Base-by-base conservation (phyloP, 768 basidiomycete genomes). In the Naganishia randhawae region DNA sequence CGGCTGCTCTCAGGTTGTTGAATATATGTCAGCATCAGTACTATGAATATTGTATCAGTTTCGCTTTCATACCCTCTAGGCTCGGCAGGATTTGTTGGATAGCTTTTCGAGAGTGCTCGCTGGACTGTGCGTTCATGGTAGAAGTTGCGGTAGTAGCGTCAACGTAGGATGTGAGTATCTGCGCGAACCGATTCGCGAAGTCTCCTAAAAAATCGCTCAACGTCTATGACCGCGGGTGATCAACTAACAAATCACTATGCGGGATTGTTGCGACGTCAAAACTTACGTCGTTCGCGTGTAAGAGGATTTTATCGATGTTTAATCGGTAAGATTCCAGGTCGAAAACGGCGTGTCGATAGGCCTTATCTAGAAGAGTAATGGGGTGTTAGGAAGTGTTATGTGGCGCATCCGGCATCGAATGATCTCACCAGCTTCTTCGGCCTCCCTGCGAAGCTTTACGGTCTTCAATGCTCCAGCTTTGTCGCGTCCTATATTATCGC, bases 301-400 rank as follows among this genome's bases (percentile, higher is more conserved):
- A 87, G 37, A 94, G 79, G 42, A 87, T 90, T 79, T 92, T 95
- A 7, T 87, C 87, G 69, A 90, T 84, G 42, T 89, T 85, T 41
- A 95, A 82, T 39, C 93, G 83, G 41, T 95, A 83, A 0, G 92
- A 93, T 82, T 96, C 92, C n/a, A 92, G 81, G 88, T 91, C 90
- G 78, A 95, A 88, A 27, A 96, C 87, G 37, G 86, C 91, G 72
- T 88, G 89, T 31, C 92, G 84, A 75, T 96, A 96, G 68, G 94
- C 92, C 77, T 88, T 90, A 78, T 96, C 92, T 90, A 73, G 50
- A 66, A 45, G 50, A 61, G 19, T 39, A 22, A 33, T 52, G 52
- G 13, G 3, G 22, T 13, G 25, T 52, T n/a, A 67, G 50, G 32
- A 33, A 9, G 27, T 3, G 16, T 13, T n/a, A 53, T 17, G 35